Conservation (phyloP, 495 filamentous ascomycete genomes). For the Physcia stellaris region DNA sequence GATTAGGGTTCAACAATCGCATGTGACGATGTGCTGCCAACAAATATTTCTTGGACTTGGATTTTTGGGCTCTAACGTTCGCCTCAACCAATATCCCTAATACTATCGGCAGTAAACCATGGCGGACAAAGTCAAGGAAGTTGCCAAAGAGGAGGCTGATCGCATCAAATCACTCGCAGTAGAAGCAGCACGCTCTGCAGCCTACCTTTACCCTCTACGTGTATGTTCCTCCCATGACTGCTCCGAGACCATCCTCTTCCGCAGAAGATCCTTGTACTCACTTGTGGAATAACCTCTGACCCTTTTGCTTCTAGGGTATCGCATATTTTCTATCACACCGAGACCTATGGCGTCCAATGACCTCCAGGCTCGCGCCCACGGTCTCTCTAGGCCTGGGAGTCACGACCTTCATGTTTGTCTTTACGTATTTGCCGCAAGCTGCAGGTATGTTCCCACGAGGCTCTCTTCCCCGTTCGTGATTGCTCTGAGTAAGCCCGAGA, state of each 20-base stretch:
- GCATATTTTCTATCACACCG: conserved; percentile 60
- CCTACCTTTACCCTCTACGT: conserved; percentile 84
- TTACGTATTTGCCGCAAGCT: conserved; percentile 84
- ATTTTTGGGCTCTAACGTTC: too few relatives aligned
- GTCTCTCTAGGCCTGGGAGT: conserved; percentile 56
- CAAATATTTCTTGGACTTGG: too few relatives aligned
- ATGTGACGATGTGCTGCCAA: too few relatives aligned
- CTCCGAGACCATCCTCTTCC: not conserved
- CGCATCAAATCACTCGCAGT: conserved; percentile 32
- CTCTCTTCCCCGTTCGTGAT: too few relatives aligned
- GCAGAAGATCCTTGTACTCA: conserved; percentile 1
- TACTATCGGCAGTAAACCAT: too few relatives aligned
- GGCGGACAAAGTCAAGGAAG: conserved; percentile 29
- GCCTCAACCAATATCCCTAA: too few relatives aligned
- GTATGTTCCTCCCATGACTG: too few relatives aligned
- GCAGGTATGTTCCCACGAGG: too few relatives aligned
- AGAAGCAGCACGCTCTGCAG: conserved; percentile 53
- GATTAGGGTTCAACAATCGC: too few relatives aligned
- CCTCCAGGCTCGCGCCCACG: conserved; percentile 53
- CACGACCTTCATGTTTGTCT: conserved; percentile 67
- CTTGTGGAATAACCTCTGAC: too few relatives aligned
- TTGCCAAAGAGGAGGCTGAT: conserved; percentile 27
- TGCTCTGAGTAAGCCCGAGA: too few relatives aligned
- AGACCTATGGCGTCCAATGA: conserved; percentile 50
- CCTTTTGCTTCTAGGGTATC: conserved; percentile 43